Evolutionary conservation across 2,329 filamentous ascomycete genomes (phyloP), one percentile per base, ranked within the genome.

Genomic region (Aspergillus chevalieri): DNA sequence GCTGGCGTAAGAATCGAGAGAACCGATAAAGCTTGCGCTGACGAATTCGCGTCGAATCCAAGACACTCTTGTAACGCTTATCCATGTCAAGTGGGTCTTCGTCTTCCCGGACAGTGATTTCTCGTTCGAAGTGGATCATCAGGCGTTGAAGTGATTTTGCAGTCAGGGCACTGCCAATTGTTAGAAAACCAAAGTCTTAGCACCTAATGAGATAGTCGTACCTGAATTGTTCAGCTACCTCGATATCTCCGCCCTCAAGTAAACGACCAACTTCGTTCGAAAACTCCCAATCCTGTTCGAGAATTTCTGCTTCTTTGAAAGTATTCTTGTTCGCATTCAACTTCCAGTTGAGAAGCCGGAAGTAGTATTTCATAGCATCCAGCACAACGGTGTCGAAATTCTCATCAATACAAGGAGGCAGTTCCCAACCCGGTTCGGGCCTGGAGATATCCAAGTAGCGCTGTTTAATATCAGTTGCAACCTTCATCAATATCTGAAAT

Each of bases 341-440:
- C 69, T 97, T 97, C 89, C 91, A 97, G 65, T 97, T 96, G 42
- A 98, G 77, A 81, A 98, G 91, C 68, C 92, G 93, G 78, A 98
- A 98, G 71, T 98, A 98, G 69, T 95, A 97, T 67, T 92, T 94
- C 59, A 98, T 76, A 0, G 92, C 91, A 62, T 96, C 92, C 41
- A 98, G 73, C 8, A 97, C 89, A 15, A 94, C 89, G 30, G 85
- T 81, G 65, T 97, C 93, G 62, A 97, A 98, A 39, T 89, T 89
- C 65, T 98, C 93, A 65, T 97, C 93, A 56, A 98, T 94, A 70
- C 91, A 96, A 7, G 91, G 89, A 2, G 93, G 93, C 48, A 97
- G 73, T 60, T 97, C 90, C 93, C 93, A 98, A 43, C 93, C 92
- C 17, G 87, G 83, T 67, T 97, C 87, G 0, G 90, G 87, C 57